Evolutionary conservation across 1,284 basidiomycete species (phyloP), one percentile per base, ranked within the genome.

Genomic region (Leccinum subrobustum): DNA sequence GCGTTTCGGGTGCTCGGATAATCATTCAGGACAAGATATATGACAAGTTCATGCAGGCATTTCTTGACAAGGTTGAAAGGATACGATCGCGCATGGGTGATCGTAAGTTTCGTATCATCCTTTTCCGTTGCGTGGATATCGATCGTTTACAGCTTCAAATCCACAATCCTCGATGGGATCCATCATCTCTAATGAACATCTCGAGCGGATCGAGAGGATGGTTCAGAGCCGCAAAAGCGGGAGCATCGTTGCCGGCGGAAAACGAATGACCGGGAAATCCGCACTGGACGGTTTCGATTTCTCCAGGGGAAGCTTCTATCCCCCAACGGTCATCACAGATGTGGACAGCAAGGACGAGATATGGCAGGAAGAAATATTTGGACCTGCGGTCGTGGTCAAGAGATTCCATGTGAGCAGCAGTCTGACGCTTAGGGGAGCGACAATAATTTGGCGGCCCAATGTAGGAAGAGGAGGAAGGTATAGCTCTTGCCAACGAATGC

Each of bases 281-380:
- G 67, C 78, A 0, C 76, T 92, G 18, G 91, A 93, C 69, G 80
- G 77, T 1, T 89, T 86, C 65, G 83, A 90, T 71, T 85, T 92
- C 65, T 82, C 84, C 8, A 68, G 72, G 51, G 91, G 92, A 31
- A 81, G 78, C 60, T 93, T 93, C 77, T 92, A 86, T 73, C 81
- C 89, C 11, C 91, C 92, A 0, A 94, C 92, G 1, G 78, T 94
- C 33, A 81, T 94, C 57, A 73, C 76, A 0, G 81, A 85, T 60
- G 79, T 91, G n/a, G 75, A 77, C 33, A 73, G 78, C 2, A 74
- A 82, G 33, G 85, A 89, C 67, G 82, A 83, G 52, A 74, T 93
- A 18, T 94, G 92, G 92, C 76, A 83, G 67, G 90, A 93, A 72
- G 92, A 94, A 70, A 78, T 92, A 14, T 92, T 93, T 68, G 91